Evolutionary conservation across 352 stramenopile species (phyloP).

Genomic region (Phytophthora nicotianae): DNA sequence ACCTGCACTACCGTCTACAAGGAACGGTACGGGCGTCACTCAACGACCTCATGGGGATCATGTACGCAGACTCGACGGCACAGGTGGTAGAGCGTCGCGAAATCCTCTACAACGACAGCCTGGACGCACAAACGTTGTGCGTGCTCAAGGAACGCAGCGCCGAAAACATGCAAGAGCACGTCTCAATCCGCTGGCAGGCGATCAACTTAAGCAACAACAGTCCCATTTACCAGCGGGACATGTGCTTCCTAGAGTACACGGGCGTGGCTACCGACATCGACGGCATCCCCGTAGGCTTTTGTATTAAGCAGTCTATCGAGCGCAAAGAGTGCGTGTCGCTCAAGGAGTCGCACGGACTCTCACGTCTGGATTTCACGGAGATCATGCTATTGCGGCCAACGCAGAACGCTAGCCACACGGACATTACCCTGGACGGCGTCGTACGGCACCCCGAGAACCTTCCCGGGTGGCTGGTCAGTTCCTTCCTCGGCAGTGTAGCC

Average conservation of each 20-base stretch:
- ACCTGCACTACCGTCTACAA: slow-evolving; percentile 63
- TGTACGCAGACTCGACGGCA: slow-evolving; percentile 57
- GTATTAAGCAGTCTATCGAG: slow-evolving; percentile 63
- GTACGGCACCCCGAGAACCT: slow-evolving; percentile 48
- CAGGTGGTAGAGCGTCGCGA: slow-evolving; percentile 51
- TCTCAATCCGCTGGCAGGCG: slow-evolving; percentile 77
- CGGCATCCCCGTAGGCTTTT: slow-evolving; percentile 61
- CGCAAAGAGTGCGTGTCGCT: slow-evolving; percentile 63
- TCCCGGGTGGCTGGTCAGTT: slow-evolving; percentile 43
- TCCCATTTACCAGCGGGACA: slow-evolving; percentile 60
- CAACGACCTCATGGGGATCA: slow-evolving; percentile 63
- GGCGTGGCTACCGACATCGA: slow-evolving; percentile 64
- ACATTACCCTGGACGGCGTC: slow-evolving; percentile 57
- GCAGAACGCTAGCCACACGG: slow-evolving; percentile 52
- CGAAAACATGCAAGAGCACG: slow-evolving; percentile 59
- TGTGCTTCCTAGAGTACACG: slow-evolving; percentile 77
- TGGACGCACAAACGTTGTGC: slow-evolving; percentile 66
- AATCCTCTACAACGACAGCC: slow-evolving; percentile 58
- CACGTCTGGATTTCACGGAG: slow-evolving; percentile 55
- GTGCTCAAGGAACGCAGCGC: slow-evolving; percentile 54
- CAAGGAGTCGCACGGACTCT: slow-evolving; percentile 64
- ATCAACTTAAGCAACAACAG: slow-evolving; percentile 58
- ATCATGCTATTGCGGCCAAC: slow-evolving; percentile 52
- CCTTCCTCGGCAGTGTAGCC: slow-evolving; percentile 47
- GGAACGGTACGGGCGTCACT: slow-evolving; percentile 57